Percentiles rank a stretch among this genome's conserved stretches.
phyloP scores from a whole-genome alignment of 108 stramenopile genomes.

The Pseudonitzschia multistriata region DNA sequence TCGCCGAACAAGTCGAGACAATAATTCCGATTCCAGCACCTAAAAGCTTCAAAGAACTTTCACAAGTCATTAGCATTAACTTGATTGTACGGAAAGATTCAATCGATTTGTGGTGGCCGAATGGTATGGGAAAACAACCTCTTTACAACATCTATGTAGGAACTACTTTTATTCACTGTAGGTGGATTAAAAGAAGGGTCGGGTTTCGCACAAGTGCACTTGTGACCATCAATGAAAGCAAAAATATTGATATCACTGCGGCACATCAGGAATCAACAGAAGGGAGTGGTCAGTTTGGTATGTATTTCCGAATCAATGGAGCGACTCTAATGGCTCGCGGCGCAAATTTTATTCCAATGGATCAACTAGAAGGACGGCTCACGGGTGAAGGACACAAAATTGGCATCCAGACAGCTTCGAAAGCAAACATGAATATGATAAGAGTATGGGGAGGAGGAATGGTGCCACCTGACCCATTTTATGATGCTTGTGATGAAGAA shows the following conservation, averaged over 20 bases:
- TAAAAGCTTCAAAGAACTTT: not conserved
- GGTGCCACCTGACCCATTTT: conserved; percentile 55
- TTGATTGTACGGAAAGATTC: conserved; percentile 11
- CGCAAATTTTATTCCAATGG: conserved; percentile 68
- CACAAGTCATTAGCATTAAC: conserved; percentile 9
- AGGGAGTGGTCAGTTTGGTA: conserved; percentile 43
- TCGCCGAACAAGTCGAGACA: not conserved
- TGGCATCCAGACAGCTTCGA: conserved; percentile 43
- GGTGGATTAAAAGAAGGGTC: conserved; percentile 18
- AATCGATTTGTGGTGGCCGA: conserved; percentile 53
- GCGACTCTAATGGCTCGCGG: conserved; percentile 41
- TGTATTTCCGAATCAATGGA: conserved; percentile 70
- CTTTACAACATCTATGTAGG: conserved; percentile 31
- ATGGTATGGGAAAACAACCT: conserved; percentile 40
- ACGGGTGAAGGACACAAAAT: conserved; percentile 28
- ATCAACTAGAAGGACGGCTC: conserved; percentile 52
- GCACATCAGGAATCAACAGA: conserved; percentile 17
- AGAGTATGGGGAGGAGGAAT: conserved; percentile 82
- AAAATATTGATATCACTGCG: not conserved
- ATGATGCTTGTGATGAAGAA: conserved; percentile 61
- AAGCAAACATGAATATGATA: conserved; percentile 62
- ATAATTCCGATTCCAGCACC: not conserved
- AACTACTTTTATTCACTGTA: not conserved
- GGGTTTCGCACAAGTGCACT: conserved; percentile 42
- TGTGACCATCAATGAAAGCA: conserved; percentile 44